phyloP scores from a whole-genome alignment of 257 asterid genomes.

The Handroanthus guayacan region DNA sequence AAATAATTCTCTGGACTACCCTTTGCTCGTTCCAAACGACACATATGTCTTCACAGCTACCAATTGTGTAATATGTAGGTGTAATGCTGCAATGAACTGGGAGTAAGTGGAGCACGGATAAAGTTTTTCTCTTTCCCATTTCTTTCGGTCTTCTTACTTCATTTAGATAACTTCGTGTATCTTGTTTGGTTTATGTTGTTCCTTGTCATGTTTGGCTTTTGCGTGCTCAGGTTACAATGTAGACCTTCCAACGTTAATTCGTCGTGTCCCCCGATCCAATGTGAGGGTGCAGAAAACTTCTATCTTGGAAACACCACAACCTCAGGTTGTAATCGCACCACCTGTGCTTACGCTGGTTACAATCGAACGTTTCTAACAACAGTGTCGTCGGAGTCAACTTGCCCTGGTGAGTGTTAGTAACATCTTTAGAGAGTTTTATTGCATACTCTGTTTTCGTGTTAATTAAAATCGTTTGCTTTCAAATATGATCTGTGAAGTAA shows the following conservation, averaged over 20 bases:
- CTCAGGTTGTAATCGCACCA: constrained; percentile 55
- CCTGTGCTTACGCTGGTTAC: constrained; percentile 81
- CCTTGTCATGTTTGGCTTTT: neutral
- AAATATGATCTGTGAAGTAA: too few species aligned
- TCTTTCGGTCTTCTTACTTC: neutral
- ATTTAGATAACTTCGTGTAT: neutral
- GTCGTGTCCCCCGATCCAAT: constrained; percentile 59
- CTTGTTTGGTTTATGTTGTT: neutral
- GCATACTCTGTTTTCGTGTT: neutral
- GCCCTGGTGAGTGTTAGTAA: constrained; percentile 60
- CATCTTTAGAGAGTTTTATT: neutral
- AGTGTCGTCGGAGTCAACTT: constrained; percentile 51
- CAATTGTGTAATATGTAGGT: constrained; percentile 71
- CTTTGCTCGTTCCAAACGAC: constrained; percentile 69
- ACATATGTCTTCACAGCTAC: constrained; percentile 74
- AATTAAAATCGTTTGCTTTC: too few species aligned
- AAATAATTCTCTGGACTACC: constrained; percentile 65
- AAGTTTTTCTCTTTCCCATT: neutral
- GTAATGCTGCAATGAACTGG: constrained; percentile 68
- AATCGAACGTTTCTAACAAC: constrained; percentile 48
- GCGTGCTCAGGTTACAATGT: constrained; percentile 69
- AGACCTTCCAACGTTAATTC: constrained; percentile 54
- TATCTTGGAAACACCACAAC: constrained; percentile 58
- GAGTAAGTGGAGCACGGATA: constrained; percentile 51
- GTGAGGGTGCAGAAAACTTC: constrained; percentile 50